These are phyloP conservation scores for Blepharisma japonicum DNA, from an alignment of 73 alveolate genomes.

Conservation along the genomic window DNA sequence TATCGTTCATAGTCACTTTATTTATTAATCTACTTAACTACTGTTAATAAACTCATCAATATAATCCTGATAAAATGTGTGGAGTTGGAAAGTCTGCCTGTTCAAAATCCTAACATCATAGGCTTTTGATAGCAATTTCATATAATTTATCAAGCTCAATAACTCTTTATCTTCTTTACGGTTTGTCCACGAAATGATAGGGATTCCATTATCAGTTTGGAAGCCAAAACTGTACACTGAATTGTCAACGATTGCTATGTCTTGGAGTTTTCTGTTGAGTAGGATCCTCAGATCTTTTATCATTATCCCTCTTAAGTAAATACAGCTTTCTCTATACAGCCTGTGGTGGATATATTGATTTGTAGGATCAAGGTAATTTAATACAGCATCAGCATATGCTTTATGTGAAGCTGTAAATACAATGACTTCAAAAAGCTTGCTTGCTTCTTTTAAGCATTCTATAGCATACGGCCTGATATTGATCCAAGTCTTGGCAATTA, in stretches of 20 bases:
- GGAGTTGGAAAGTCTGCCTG: conserved; percentile 34
- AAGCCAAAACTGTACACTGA: conserved; percentile 57
- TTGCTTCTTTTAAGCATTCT: conserved; percentile 57
- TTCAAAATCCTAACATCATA: conserved; percentile 41
- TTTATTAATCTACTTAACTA: too few relatives aligned
- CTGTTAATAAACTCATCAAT: too few relatives aligned
- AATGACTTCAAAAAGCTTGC: conserved; percentile 55
- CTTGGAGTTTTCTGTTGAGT: conserved; percentile 44
- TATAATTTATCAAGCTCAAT: conserved; percentile 39
- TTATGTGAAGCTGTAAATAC: conserved; percentile 63
- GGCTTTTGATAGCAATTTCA: conserved; percentile 33
- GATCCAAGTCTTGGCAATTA: conserved; percentile 57
- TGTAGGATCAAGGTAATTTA: conserved; percentile 28
- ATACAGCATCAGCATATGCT: conserved; percentile 65
- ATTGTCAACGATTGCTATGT: conserved; percentile 61
- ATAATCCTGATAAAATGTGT: too few relatives aligned
- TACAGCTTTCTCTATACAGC: conserved; percentile 65
- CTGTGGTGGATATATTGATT: conserved; percentile 45
- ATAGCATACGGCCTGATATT: conserved; percentile 57
- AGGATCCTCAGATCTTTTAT: conserved; percentile 51
- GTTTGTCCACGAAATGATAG: conserved; percentile 51
- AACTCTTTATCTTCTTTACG: conserved; percentile 59
- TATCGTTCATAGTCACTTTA: too few relatives aligned
- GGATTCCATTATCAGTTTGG: conserved; percentile 62
- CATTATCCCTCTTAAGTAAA: conserved; percentile 44